phyloP scores from a whole-genome alignment of 129 eudicot genomes.

The Arctium minus region DNA sequence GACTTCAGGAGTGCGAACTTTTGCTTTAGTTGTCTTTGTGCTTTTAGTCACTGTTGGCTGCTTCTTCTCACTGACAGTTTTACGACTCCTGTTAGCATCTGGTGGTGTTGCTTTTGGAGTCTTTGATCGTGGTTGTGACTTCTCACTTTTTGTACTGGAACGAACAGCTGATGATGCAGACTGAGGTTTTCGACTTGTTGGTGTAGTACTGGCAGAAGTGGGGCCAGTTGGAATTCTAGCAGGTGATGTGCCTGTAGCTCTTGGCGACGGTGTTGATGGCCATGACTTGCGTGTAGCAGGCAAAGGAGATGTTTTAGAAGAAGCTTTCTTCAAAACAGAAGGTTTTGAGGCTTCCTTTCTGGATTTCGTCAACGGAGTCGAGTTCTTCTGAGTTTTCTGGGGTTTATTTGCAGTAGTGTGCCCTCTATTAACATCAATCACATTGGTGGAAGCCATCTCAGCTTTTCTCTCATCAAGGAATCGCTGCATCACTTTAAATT shows the following conservation, averaged over 20 bases:
- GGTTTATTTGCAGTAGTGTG: slow-evolving; percentile 26
- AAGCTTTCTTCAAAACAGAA: slow-evolving; percentile 48
- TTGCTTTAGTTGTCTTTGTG: slow-evolving; percentile 48
- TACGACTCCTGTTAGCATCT: slow-evolving; percentile 41
- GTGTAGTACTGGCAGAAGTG: slow-evolving; percentile 35
- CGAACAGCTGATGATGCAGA: slow-evolving; percentile 44
- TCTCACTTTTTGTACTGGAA: slow-evolving; percentile 52
- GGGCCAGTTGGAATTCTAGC: slow-evolving; percentile 46
- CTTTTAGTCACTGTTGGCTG: slow-evolving; percentile 37
- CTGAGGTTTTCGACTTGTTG: slow-evolving; percentile 55
- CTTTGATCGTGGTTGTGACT: slow-evolving; percentile 35
- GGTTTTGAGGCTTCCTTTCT: slow-evolving; percentile 48
- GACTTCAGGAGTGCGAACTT: slow-evolving; percentile 38
- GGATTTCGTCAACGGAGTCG: slow-evolving; percentile 36
- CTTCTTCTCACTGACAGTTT: slow-evolving; percentile 41
- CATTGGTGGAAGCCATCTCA: slow-evolving; percentile 37
- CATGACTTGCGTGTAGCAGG: slow-evolving; percentile 86
- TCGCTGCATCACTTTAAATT: slow-evolving; percentile 37
- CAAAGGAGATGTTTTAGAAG: slow-evolving; percentile 52
- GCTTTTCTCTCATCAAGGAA: slow-evolving; percentile 46
- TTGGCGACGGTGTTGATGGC: slow-evolving; percentile 71
- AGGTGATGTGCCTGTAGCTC: slow-evolving; percentile 37
- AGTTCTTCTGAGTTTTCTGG: slow-evolving; percentile 36
- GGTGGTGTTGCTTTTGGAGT: slow-evolving; percentile 41
- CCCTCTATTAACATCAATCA: slow-evolving; percentile 29